Evolutionary conservation across 73 alveolate species (phyloP).

Genomic region (Paramecium primaurelia): DNA sequence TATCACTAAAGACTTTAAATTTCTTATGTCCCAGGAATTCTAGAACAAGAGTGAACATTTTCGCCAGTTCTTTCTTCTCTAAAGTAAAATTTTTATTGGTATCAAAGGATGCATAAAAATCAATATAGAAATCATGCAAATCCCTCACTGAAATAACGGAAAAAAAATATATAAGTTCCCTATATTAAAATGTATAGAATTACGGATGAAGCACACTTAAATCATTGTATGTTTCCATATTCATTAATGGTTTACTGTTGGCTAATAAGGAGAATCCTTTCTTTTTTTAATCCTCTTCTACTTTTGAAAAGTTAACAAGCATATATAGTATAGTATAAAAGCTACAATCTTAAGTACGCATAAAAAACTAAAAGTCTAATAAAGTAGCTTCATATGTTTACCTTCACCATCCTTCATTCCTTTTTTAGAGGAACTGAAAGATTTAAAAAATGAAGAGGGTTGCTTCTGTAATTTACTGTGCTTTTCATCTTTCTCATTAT

Average conservation of each 20-base stretch:
- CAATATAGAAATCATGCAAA: neutral
- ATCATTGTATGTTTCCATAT: neutral
- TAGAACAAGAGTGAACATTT: neutral
- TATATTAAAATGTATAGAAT: neutral
- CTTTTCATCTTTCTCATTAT: neutral
- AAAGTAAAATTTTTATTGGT: neutral
- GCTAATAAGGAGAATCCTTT: neutral
- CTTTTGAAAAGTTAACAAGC: neutral
- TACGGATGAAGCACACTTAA: neutral
- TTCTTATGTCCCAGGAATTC: neutral
- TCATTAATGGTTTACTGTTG: neutral
- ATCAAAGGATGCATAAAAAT: slow-evolving; percentile 15
- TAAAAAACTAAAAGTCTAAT: neutral
- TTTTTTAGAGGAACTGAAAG: neutral
- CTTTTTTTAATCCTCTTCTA: neutral
- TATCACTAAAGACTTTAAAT: slow-evolving; percentile 12
- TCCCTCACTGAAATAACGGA: slow-evolving; percentile 10
- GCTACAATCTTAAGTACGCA: neutral
- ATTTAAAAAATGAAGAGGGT: neutral
- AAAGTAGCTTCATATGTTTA: neutral
- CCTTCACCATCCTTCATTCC: neutral
- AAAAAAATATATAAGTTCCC: neutral
- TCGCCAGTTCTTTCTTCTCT: neutral
- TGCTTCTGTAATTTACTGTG: neutral
- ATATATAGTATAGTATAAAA: neutral